phyloP scores from a whole-genome alignment of 495 filamentous ascomycete species.

The Neurospora sublineolata region DNA sequence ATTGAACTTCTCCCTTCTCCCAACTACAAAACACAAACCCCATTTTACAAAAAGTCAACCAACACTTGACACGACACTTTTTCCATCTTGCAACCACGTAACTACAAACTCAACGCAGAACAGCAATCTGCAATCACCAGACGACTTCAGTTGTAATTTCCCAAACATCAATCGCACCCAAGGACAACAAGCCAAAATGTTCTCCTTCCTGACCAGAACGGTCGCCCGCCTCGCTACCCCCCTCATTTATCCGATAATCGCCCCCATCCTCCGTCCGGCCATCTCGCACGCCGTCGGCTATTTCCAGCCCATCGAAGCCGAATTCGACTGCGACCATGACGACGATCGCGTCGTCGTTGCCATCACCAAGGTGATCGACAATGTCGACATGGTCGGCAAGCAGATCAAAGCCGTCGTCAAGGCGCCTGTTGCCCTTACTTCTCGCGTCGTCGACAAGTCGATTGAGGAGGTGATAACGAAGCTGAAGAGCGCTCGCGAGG shows the following conservation, averaged over 20 bases:
- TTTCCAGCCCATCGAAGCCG: neutral
- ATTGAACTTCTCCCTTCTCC: neutral
- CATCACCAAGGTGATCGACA: neutral
- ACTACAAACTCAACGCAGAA: neutral
- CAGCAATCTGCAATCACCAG: neutral
- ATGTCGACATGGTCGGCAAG: neutral
- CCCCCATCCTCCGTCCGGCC: neutral
- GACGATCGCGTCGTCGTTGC: neutral
- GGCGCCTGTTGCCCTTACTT: neutral
- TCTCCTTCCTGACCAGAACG: neutral
- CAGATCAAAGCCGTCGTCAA: neutral
- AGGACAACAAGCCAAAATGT: neutral
- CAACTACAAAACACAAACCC: neutral
- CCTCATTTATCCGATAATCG: neutral
- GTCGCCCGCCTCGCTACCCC: neutral
- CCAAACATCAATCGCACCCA: neutral
- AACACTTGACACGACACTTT: neutral
- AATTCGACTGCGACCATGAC: neutral
- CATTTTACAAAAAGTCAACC: neutral
- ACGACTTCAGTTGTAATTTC: neutral
- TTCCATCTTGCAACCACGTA: neutral
- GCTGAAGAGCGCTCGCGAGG: neutral
- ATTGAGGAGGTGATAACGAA: neutral
- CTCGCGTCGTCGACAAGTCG: neutral
- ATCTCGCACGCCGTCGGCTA: neutral